Evolutionary conservation across 1,284 basidiomycete genomes (phyloP), one percentile per base, ranked within the genome.

Genomic region (Microbotryum saponariae): DNA sequence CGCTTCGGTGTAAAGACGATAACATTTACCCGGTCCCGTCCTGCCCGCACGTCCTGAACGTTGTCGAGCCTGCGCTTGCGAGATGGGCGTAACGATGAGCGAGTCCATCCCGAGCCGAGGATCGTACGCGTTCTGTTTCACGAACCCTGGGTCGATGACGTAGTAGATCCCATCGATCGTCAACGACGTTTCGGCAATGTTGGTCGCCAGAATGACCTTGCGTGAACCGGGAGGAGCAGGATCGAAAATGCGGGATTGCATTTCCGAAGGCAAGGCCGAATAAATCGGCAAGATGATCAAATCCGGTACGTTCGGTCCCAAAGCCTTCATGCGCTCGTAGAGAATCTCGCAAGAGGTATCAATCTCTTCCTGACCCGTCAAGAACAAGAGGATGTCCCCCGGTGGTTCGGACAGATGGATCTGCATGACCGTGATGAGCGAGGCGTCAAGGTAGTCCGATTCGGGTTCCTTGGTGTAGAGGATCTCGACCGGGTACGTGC

Each of bases 131-230:
- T 97, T 98, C 76, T 98, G 96, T 77, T 99, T 99, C 44, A 92
- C 89, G 77, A 98, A 98, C 10, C 96, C 96, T 2, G 96, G 94
- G 74, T 99, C 96, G 69, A 71, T 70, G 48, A 99, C 94, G 72
- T 98, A 99, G 81, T 97, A 97, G 73, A 99, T 93, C 37, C 93
- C 94, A 54, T 94, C 91, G 73, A 98, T 98, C 16, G 96, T 98
- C 74, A 98, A 82, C 78, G 89, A 92, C 10, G 96, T 98, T 79
- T 99, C 96, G 9, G 96, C 96, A 62, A 98, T 94, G 77, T 98
- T 99, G 37, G 96, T 99, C 6, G 96, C 94, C 67, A 99, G 88
- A 71, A 98, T 91, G 64, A 96, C 91, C 78, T 98, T 98, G 64
- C 96, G 87, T 20, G 92, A 86, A 44, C 94, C 96, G 4, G 92